Conservation (phyloP, 164 flowering plant species). For the Litsea cubeba region DNA sequence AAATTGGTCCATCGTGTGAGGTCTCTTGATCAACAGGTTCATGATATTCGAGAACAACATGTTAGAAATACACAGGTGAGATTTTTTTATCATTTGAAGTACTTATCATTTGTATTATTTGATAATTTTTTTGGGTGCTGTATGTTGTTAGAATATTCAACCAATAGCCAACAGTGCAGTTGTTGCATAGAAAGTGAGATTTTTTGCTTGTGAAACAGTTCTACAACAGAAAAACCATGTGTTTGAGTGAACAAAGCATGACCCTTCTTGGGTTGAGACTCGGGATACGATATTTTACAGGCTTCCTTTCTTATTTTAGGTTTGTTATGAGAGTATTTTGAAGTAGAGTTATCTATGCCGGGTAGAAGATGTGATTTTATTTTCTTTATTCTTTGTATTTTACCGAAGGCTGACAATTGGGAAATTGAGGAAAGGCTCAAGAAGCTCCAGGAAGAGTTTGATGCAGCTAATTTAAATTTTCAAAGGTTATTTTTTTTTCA, state of each 20-base stretch:
- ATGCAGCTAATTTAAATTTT: conserved; percentile 33
- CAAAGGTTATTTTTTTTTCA: conserved; percentile 35
- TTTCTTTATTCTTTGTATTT: neutral
- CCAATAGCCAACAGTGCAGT: neutral
- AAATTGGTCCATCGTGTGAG: conserved; percentile 37
- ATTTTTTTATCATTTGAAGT: neutral
- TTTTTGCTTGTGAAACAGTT: neutral
- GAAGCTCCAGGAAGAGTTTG: conserved; percentile 46
- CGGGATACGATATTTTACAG: neutral
- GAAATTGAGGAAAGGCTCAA: conserved; percentile 54
- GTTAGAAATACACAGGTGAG: conserved; percentile 66
- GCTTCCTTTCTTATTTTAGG: neutral
- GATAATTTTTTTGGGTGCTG: neutral
- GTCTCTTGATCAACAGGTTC: conserved; percentile 55
- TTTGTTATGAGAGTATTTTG: neutral
- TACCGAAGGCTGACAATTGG: conserved; percentile 61
- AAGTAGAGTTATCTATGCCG: neutral
- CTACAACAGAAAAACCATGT: too few species aligned
- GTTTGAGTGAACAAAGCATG: neutral
- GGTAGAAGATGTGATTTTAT: neutral
- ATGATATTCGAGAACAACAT: conserved; percentile 62
- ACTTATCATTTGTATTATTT: neutral
- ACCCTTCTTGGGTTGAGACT: neutral
- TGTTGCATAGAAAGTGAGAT: neutral
- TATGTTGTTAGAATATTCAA: neutral